Conservation (phyloP, 495 filamentous ascomycete genomes). For the Penicillium ucsense region DNA sequence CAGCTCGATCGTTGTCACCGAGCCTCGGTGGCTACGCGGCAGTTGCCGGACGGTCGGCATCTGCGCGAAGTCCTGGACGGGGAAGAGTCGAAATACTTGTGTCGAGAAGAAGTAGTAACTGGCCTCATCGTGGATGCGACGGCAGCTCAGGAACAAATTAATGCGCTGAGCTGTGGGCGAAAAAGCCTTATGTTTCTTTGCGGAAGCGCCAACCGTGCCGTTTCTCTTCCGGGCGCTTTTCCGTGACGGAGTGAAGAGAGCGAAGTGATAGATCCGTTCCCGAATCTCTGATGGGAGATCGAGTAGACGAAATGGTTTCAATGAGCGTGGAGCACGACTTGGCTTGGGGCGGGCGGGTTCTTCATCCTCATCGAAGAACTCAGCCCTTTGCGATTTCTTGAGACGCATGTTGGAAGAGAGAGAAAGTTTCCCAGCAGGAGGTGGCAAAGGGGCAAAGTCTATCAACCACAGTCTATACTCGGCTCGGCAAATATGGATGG, state of each 20-base stretch:
- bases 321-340: not conserved
- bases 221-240: conserved; percentile 14
- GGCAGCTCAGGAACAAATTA: conserved; percentile 52
- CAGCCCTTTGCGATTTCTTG: conserved; percentile 10
- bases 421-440: conserved; percentile 1
- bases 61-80: conserved; percentile 58
- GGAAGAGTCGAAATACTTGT: conserved; percentile 71
- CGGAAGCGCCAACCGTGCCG: conserved; percentile 60
- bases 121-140: conserved; percentile 60
- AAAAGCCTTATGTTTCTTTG: conserved; percentile 57
- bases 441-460: conserved; percentile 4
- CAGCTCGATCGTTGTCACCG: conserved; percentile 60
- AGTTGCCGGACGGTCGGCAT: conserved; percentile 38
- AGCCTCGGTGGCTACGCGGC: conserved; percentile 52
- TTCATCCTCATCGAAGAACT: conserved; percentile 9
- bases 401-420: conserved; percentile 11
- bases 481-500: conserved; percentile 8
- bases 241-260: conserved; percentile 43
- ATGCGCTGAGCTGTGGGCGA: conserved; percentile 39
- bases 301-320: conserved; percentile 58
- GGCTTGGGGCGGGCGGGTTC: conserved; percentile 2
- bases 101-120: conserved; percentile 63
- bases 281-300: conserved; percentile 71
- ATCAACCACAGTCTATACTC: conserved; percentile 4
- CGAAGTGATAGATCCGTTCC: conserved; percentile 54